Percentiles rank a stretch among this genome's conserved stretches.
These are phyloP conservation scores for Glonium stellatum DNA, from an alignment of 495 filamentous ascomycete genomes.

Conservation along the genomic window DNA sequence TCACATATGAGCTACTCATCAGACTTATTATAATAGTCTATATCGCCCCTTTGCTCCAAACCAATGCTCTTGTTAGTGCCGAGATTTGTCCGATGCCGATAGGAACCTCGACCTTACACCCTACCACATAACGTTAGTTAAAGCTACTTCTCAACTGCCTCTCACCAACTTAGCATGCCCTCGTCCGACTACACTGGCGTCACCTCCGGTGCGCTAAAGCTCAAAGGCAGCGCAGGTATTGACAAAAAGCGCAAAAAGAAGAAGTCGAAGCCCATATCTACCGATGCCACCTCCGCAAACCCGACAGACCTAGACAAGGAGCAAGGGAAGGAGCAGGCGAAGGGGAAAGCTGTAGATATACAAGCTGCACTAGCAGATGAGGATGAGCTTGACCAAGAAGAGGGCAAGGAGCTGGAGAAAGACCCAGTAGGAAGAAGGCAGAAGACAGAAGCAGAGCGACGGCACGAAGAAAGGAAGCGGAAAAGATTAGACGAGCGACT, in stretches of 20 bases:
- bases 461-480: conserved; percentile 68
- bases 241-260: conserved; percentile 63
- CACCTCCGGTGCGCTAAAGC: conserved; percentile 60
- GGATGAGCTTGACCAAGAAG: conserved; percentile 11
- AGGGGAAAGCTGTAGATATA: background rate
- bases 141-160: background rate
- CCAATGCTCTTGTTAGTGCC: no score
- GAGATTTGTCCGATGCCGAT: no score
- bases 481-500: conserved; percentile 73
- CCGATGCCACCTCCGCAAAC: background rate
- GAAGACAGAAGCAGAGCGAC: conserved; percentile 83
- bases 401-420: conserved; percentile 7
- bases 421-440: conserved; percentile 13
- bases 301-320: conserved; percentile 20
- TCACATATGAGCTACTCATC: no score
- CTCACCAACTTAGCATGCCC: conserved; percentile 39
- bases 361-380: conserved; percentile 8
- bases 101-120: no score
- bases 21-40: no score
- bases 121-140: no score
- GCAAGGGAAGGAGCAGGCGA: conserved; percentile 1
- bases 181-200: conserved; percentile 64
- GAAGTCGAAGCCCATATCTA: conserved; percentile 32
- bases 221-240: conserved; percentile 62
- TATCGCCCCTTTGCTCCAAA: no score